These are phyloP conservation scores for Thelonectria blattea DNA, from an alignment of 2,329 filamentous ascomycete species.

Conservation along the genomic window DNA sequence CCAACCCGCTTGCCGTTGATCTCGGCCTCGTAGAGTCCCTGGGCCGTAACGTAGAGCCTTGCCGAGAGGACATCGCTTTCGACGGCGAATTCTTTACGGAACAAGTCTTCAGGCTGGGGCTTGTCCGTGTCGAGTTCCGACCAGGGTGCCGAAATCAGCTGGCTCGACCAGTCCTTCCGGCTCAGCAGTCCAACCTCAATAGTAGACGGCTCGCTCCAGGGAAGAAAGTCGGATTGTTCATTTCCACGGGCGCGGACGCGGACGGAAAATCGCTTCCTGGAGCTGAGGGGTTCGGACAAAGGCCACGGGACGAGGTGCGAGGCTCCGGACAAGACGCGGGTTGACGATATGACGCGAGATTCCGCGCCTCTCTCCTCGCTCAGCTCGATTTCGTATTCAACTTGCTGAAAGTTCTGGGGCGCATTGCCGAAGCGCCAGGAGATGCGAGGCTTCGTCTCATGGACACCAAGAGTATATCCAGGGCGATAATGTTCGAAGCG, in stretches of 20 bases:
- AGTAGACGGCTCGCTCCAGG: slow-evolving; percentile 23
- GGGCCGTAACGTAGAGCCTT: slow-evolving; percentile 51
- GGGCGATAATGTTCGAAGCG: slow-evolving; percentile 22
- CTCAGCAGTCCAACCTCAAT: slow-evolving; percentile 43
- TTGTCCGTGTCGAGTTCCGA: slow-evolving; percentile 24
- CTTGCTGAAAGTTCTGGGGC: slow-evolving; percentile 16
- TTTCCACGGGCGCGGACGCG: slow-evolving; percentile 19
- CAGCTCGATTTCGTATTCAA: slow-evolving; percentile 26
- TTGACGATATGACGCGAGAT: not conserved
- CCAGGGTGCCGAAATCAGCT: slow-evolving; percentile 37
- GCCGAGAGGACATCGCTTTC: slow-evolving; percentile 32
- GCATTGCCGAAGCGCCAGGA: slow-evolving; percentile 25
- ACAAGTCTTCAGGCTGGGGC: slow-evolving; percentile 30
- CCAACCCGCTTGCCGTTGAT: slow-evolving; percentile 52
- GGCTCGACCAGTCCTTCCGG: slow-evolving; percentile 39
- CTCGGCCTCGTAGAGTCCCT: slow-evolving; percentile 52
- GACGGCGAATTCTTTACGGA: slow-evolving; percentile 17
- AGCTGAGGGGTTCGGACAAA: slow-evolving; percentile 12
- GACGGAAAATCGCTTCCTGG: slow-evolving; percentile 19
- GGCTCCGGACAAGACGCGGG: slow-evolving; percentile 2
- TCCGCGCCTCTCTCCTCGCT: not conserved
- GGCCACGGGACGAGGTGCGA: slow-evolving; percentile 24
- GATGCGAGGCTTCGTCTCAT: slow-evolving; percentile 18
- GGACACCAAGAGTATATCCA: slow-evolving; percentile 18
- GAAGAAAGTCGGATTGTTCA: not conserved